Evolutionary conservation across 495 filamentous ascomycete species (phyloP).

Genomic region (Friedmanniomyces simplex): DNA sequence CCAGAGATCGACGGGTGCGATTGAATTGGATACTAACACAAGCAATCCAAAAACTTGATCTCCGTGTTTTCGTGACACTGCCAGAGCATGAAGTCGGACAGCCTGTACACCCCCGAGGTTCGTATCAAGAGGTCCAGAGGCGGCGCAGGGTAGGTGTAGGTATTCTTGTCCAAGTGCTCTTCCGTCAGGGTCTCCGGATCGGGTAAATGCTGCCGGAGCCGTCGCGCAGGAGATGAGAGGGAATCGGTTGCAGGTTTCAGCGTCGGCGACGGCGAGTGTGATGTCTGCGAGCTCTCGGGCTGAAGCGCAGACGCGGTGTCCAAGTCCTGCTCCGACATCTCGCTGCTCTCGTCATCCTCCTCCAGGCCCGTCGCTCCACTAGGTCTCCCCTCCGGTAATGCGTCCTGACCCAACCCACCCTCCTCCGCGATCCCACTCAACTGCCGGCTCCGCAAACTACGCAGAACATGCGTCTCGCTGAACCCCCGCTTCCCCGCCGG

Average conservation of each 20-base stretch:
- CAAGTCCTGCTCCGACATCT: slow-evolving; percentile 24
- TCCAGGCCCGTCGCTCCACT: slow-evolving; percentile 17
- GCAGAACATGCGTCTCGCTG: slow-evolving; percentile 73
- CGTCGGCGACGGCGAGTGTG: slow-evolving; percentile 27
- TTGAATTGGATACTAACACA: slow-evolving; percentile 43
- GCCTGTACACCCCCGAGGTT: slow-evolving; percentile 79
- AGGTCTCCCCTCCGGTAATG: too few species aligned
- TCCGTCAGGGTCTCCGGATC: slow-evolving; percentile 83
- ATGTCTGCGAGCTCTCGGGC: slow-evolving; percentile 26
- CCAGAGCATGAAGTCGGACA: slow-evolving; percentile 99
- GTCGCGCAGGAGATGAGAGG: slow-evolving; percentile 3
- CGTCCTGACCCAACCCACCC: not conserved
- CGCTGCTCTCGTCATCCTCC: slow-evolving; percentile 29
- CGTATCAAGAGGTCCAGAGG: slow-evolving; percentile 82
- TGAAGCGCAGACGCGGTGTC: slow-evolving; percentile 8
- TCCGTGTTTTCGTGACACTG: slow-evolving; percentile 88
- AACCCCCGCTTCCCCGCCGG: slow-evolving; percentile 51
- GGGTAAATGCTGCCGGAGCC: slow-evolving; percentile 24
- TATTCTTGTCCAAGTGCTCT: slow-evolving; percentile 63
- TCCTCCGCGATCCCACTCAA: slow-evolving; percentile 33
- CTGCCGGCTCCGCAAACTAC: slow-evolving; percentile 60
- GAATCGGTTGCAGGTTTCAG: slow-evolving; percentile 10
- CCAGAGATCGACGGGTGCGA: too few species aligned
- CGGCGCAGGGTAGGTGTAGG: slow-evolving; percentile 73
- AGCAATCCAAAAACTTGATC: slow-evolving; percentile 78